phyloP scores from a whole-genome alignment of 2,329 filamentous ascomycete species.

The Talaromyces funiculosus region DNA sequence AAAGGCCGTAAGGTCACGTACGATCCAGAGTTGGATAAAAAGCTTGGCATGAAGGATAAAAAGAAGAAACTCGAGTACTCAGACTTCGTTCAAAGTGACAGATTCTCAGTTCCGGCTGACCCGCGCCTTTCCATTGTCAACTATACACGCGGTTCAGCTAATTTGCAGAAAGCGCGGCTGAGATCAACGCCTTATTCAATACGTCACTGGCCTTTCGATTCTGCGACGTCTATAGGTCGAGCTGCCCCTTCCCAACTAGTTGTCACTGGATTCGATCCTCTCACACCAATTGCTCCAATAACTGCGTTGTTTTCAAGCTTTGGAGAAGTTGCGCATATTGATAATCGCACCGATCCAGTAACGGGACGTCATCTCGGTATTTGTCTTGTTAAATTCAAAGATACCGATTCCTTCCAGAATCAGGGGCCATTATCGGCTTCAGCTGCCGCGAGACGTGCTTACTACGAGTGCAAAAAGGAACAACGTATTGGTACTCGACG shows the following conservation, averaged over 20 bases:
- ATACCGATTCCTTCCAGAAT: conserved; percentile 54
- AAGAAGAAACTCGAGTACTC: conserved; percentile 50
- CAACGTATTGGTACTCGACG: conserved; percentile 71
- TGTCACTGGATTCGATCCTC: conserved; percentile 91
- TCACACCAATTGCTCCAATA: conserved; percentile 61
- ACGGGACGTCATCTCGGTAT: conserved; percentile 93
- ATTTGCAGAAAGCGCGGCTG: conserved; percentile 66
- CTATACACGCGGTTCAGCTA: conserved; percentile 56
- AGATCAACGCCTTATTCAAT: conserved; percentile 70
- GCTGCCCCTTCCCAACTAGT: conserved; percentile 87
- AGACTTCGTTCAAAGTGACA: conserved; percentile 51
- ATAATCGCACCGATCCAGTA: conserved; percentile 90
- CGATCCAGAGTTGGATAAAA: conserved; percentile 59
- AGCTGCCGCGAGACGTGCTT: conserved; percentile 73
- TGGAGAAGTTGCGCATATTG: conserved; percentile 75
- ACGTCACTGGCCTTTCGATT: conserved; percentile 75
- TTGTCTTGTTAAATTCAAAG: conserved; percentile 83
- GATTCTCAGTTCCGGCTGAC: conserved; percentile 62
- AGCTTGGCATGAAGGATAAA: conserved; percentile 51
- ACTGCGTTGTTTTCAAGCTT: conserved; percentile 37
- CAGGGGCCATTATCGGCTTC: conserved; percentile 59
- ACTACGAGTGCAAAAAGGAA: conserved; percentile 66
- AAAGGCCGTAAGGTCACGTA: conserved; percentile 57
- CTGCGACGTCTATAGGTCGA: conserved; percentile 76
- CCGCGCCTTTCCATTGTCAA: conserved; percentile 67